Evolutionary conservation across 2,329 filamentous ascomycete species (phyloP).

Genomic region (Scedosporium aurantiacum): DNA sequence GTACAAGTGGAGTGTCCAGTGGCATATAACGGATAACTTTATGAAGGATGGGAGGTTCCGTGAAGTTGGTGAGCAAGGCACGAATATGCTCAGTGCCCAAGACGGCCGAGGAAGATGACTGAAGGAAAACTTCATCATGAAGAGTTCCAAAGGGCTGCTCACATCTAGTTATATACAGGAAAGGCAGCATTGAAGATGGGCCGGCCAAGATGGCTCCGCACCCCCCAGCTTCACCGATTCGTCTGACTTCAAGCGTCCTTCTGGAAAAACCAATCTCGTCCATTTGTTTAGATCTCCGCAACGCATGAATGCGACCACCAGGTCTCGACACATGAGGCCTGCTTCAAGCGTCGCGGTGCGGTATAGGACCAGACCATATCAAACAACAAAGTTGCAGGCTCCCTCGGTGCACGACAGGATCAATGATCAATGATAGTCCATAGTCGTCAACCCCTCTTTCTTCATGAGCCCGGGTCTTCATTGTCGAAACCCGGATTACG

Average conservation of each 20-base stretch:
- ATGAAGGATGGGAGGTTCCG: neutral
- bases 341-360: neutral
- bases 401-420: too few relatives aligned
- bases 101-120: too few relatives aligned
- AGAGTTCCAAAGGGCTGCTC: neutral
- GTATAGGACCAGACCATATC: neutral
- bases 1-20: too few relatives aligned
- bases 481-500: neutral
- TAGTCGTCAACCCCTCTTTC: too few relatives aligned
- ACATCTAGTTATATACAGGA: neutral
- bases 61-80: too few relatives aligned
- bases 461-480: neutral
- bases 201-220: neutral
- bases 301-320: neutral
- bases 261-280: neutral
- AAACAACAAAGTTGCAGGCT: neutral
- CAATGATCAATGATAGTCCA: too few relatives aligned
- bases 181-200: neutral
- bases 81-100: neutral
- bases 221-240: neutral
- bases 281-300: conserved; percentile 1
- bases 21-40: neutral
- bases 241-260: neutral
- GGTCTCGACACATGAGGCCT: neutral
- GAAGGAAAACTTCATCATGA: too few relatives aligned